phyloP scores from a whole-genome alignment of 306 rosid species.

The Gleditsia sinensis region DNA sequence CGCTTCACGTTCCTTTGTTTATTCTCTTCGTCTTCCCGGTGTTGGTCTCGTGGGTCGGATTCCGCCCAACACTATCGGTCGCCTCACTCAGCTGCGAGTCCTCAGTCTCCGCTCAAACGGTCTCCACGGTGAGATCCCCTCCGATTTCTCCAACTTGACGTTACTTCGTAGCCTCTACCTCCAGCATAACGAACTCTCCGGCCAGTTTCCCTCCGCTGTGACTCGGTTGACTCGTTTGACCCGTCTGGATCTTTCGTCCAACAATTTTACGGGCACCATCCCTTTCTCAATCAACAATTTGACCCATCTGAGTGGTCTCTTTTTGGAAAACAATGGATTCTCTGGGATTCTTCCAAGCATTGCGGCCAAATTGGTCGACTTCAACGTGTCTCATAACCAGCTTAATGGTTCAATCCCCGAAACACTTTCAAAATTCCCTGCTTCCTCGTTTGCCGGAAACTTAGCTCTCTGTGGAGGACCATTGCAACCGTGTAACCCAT shows the following conservation, averaged over 20 bases:
- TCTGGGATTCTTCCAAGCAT: constrained; percentile 60
- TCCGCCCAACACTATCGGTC: constrained; percentile 58
- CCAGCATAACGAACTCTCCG: constrained; percentile 53
- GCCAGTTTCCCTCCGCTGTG: constrained; percentile 50
- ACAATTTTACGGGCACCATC: constrained; percentile 59
- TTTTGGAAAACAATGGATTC: constrained; percentile 55
- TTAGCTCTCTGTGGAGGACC: constrained; percentile 62
- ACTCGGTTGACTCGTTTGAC: constrained; percentile 51
- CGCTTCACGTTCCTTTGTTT: constrained; percentile 41
- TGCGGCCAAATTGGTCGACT: not conserved
- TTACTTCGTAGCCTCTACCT: constrained; percentile 62
- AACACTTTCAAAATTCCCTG: constrained; percentile 37
- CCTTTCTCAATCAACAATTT: constrained; percentile 61
- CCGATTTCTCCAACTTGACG: constrained; percentile 61
- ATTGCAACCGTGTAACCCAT: constrained; percentile 54
- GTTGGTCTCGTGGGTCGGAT: constrained; percentile 69
- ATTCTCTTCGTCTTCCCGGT: constrained; percentile 60
- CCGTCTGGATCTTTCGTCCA: constrained; percentile 59
- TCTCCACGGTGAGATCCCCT: constrained; percentile 53
- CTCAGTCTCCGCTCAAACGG: constrained; percentile 66
- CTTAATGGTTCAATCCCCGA: constrained; percentile 77
- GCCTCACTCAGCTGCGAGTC: constrained; percentile 53
- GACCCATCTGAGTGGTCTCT: constrained; percentile 52
- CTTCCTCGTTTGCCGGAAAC: constrained; percentile 60
- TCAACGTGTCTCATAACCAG: constrained; percentile 60